Percentiles rank a stretch among this genome's conserved stretches.
phyloP scores from a whole-genome alignment of 2,329 filamentous ascomycete genomes.

The Bretziella fagacearum region DNA sequence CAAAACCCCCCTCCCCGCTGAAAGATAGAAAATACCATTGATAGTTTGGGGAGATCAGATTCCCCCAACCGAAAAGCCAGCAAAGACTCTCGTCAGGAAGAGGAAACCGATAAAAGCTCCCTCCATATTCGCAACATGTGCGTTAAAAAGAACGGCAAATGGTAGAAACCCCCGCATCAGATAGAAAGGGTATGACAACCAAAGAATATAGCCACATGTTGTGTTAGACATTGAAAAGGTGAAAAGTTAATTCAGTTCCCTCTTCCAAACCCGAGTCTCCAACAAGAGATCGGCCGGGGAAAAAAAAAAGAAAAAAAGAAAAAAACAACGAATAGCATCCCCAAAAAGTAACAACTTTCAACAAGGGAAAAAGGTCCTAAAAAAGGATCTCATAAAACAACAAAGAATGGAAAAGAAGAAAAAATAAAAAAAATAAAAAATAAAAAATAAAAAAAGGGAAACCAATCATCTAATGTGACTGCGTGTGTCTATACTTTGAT shows the following conservation, averaged over 20 bases:
- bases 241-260: background rate
- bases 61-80: background rate
- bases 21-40: too few species aligned
- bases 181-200: background rate
- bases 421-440: background rate
- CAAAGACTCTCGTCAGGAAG: background rate
- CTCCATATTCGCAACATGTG: background rate
- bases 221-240: background rate
- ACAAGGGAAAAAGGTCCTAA: background rate
- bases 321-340: background rate
- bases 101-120: background rate
- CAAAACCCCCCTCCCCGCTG: too few species aligned
- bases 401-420: too few species aligned
- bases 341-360: constrained; percentile 3
- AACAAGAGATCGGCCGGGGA: constrained; percentile 5
- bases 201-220: background rate
- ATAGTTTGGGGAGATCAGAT: background rate
- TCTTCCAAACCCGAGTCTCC: constrained; percentile 8
- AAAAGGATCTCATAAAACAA: constrained; percentile 1
- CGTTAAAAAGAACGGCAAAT: constrained; percentile 1
- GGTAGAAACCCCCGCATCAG: background rate
- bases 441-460: background rate
- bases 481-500: background rate
- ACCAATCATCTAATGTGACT: background rate
- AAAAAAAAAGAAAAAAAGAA: background rate